Evolutionary conservation across 345 rosid genomes (phyloP).

Genomic region (Moringa oleifera): DNA sequence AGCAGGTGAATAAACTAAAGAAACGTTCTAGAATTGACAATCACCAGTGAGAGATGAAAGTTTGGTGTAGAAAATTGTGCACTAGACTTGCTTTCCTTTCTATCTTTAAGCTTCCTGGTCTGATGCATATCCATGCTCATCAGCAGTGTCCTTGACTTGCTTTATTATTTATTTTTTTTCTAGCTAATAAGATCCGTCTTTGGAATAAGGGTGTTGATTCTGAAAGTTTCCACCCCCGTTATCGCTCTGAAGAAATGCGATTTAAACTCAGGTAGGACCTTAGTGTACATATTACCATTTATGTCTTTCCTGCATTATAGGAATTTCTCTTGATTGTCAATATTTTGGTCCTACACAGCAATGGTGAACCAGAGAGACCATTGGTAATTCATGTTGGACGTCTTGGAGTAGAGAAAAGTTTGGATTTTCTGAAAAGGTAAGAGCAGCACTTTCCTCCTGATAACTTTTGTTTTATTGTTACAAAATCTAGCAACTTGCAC

Average conservation of each 20-base stretch:
- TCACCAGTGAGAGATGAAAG: no score
- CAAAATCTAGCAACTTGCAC: background rate
- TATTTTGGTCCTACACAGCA: slow-evolving; percentile 35
- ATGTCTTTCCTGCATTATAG: background rate
- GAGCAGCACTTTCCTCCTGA: slow-evolving; percentile 8
- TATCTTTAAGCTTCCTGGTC: background rate
- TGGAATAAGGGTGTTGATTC: slow-evolving; percentile 99
- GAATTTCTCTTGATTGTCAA: slow-evolving; percentile 14
- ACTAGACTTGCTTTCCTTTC: background rate
- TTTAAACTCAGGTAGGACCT: slow-evolving; percentile 58
- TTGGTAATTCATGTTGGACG: slow-evolving; percentile 91
- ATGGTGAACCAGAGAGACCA: slow-evolving; percentile 89
- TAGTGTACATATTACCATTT: background rate
- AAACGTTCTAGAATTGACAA: background rate
- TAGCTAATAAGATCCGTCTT: slow-evolving; percentile 91
- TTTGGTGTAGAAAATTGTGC: no score
- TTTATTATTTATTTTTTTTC: slow-evolving; percentile 6
- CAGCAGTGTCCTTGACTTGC: slow-evolving; percentile 11
- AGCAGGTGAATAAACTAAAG: slow-evolving; percentile 50
- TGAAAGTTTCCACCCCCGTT: slow-evolving; percentile 83
- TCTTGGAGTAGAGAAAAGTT: slow-evolving; percentile 92
- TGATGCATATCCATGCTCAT: background rate
- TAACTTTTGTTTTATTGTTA: no score
- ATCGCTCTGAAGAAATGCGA: slow-evolving; percentile 75
- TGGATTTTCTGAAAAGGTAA: slow-evolving; percentile 95